Percentiles rank a stretch among this genome's conserved stretches.
Evolutionary conservation across 805 yeast genomes (phyloP).

Genomic region (Candida sakaeoensis): DNA sequence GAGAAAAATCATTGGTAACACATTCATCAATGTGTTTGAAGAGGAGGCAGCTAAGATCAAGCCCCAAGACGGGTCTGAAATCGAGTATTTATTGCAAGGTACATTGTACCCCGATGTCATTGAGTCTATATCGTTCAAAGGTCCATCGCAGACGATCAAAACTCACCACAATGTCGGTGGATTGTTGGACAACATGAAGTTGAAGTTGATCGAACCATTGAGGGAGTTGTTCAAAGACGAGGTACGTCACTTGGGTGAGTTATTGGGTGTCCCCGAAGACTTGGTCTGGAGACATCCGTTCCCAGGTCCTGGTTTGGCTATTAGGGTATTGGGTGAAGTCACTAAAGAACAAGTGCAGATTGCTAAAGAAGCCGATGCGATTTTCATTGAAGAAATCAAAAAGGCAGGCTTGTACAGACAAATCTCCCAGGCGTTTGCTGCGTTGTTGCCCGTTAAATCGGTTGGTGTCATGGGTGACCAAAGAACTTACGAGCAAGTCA

Average conservation of each 20-base stretch:
- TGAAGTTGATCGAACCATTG: slow-evolving; percentile 96
- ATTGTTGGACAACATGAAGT: slow-evolving; percentile 93
- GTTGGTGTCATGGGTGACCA: slow-evolving; percentile 99
- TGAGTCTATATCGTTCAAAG: slow-evolving; percentile 97
- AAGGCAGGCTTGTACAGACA: slow-evolving; percentile 88
- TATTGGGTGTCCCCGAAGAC: slow-evolving; percentile 93
- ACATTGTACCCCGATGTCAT: slow-evolving; percentile 98
- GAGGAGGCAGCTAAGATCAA: slow-evolving; percentile 89
- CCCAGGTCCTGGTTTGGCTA: slow-evolving; percentile 99
- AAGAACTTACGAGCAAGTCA: slow-evolving; percentile 98
- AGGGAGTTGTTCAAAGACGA: slow-evolving; percentile 99
- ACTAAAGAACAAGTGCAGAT: slow-evolving; percentile 89
- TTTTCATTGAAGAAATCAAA: slow-evolving; percentile 93
- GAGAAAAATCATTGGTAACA: slow-evolving; percentile 97
- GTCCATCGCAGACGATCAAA: slow-evolving; percentile 98
- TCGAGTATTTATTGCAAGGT: slow-evolving; percentile 93
- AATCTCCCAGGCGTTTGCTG: slow-evolving; percentile 97
- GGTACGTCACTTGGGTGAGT: slow-evolving; percentile 93
- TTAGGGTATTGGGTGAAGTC: slow-evolving; percentile 96
- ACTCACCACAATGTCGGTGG: slow-evolving; percentile 99
- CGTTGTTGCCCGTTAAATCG: slow-evolving; percentile 92
- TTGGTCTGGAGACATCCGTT: slow-evolving; percentile 99
- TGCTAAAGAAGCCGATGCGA: slow-evolving; percentile 95
- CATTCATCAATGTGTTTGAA: slow-evolving; percentile 95
- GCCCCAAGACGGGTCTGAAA: slow-evolving; percentile 85